Evolutionary conservation across 2,329 filamentous ascomycete genomes (phyloP).

Genomic region (Samsoniella hepiali): DNA sequence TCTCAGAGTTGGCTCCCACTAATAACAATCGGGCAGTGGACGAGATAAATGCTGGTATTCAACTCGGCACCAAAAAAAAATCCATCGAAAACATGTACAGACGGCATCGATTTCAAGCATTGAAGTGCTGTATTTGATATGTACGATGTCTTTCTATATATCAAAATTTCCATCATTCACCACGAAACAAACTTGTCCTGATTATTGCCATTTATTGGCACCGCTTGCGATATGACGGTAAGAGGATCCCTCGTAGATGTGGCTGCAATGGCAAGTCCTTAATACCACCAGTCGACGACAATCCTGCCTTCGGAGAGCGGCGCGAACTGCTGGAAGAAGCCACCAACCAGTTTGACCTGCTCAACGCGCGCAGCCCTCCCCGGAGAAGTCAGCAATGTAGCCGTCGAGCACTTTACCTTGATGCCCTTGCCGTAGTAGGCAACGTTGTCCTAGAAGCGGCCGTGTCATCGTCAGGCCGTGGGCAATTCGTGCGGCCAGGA

Average conservation of each 20-base stretch:
- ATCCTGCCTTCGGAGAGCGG: not conserved
- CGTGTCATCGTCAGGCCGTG: not conserved
- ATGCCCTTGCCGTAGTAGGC: conserved; percentile 12
- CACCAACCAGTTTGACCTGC: not conserved
- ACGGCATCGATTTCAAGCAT: not conserved
- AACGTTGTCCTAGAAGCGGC: not conserved
- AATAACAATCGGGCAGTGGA: no score
- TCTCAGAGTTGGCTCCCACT: no score
- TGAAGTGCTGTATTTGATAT: not conserved
- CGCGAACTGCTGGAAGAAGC: conserved; percentile 13
- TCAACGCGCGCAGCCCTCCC: not conserved
- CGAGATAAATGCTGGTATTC: no score
- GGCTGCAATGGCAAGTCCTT: not conserved
- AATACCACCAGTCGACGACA: conserved; percentile 4
- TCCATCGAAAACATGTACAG: no score
- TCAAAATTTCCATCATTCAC: not conserved
- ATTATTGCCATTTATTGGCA: not conserved
- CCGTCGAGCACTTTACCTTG: not conserved
- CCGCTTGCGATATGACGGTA: not conserved
- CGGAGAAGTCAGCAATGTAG: not conserved
- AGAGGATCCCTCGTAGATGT: not conserved
- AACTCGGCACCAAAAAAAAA: no score
- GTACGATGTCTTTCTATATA: not conserved
- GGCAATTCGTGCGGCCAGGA: not conserved
- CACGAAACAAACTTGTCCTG: not conserved